Percentiles rank a stretch among this genome's conserved stretches.
Evolutionary conservation across 768 basidiomycete species (phyloP).

Genomic region (Tulasnella sp.): DNA sequence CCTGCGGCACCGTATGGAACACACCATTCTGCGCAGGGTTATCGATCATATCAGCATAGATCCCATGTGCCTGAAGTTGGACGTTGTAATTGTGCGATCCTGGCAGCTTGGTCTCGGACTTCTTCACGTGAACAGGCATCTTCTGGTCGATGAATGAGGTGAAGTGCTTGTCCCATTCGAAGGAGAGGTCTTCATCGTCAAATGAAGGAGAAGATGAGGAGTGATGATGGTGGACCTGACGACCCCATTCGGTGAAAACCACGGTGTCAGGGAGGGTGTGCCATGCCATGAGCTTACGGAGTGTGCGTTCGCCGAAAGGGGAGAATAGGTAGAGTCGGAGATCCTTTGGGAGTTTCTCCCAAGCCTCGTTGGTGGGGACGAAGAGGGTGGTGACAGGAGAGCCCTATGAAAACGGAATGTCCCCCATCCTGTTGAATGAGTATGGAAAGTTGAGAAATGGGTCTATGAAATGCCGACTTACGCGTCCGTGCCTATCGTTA

Average conservation of each 20-base stretch:
- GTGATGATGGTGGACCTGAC: background rate
- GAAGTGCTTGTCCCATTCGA: conserved; percentile 15
- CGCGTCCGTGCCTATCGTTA: conserved; percentile 2
- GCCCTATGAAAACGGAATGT: background rate
- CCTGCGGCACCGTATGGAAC: conserved; percentile 4
- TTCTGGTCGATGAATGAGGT: conserved; percentile 8
- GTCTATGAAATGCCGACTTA: too few species aligned
- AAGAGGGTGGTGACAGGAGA: conserved; percentile 21
- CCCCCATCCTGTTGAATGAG: too few species aligned
- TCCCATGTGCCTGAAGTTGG: conserved; percentile 9
- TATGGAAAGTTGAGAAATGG: too few species aligned
- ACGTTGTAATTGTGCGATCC: conserved; percentile 13
- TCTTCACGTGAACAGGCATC: conserved; percentile 13
- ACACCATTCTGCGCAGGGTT: conserved; percentile 10
- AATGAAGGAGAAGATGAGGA: too few species aligned
- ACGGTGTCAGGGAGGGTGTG: conserved; percentile 22
- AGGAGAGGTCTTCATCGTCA: background rate
- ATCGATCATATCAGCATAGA: background rate
- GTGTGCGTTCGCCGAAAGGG: conserved; percentile 26
- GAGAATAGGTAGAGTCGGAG: conserved; percentile 31
- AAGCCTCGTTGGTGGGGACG: conserved; percentile 29
- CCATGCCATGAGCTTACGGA: conserved; percentile 28
- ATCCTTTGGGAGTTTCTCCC: conserved; percentile 25
- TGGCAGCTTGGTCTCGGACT: conserved; percentile 11
- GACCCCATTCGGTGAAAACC: conserved; percentile 14